Evolutionary conservation across 106 monocot genomes (phyloP).

Genomic region (Phalaenopsis aphrodite): DNA sequence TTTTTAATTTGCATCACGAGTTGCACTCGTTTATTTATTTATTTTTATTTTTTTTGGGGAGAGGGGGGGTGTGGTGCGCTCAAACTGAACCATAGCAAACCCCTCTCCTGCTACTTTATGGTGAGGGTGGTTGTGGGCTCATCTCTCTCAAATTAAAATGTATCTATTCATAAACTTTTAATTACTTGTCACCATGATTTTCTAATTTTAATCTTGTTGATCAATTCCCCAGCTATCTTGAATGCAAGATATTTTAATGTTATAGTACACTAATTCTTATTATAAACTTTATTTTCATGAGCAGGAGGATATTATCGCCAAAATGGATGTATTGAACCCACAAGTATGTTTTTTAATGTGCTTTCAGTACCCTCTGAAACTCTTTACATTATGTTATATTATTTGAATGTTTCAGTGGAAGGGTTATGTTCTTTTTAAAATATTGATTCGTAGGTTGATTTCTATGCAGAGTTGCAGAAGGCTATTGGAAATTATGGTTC

Average conservation of each 20-base stretch:
- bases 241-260: background rate
- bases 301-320: slow-evolving; percentile 70
- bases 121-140: background rate
- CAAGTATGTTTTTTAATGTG: slow-evolving; percentile 40
- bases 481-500: slow-evolving; percentile 54
- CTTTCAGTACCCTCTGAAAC: background rate
- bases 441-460: background rate
- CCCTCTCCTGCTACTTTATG: background rate
- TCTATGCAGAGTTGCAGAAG: slow-evolving; percentile 57
- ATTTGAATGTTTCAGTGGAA: too few relatives aligned
- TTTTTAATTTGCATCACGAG: too few relatives aligned
- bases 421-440: background rate
- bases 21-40: too few relatives aligned
- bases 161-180: background rate
- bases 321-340: slow-evolving; percentile 87
- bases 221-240: background rate
- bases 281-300: background rate
- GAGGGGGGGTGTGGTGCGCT: too few relatives aligned
- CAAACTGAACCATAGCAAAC: too few relatives aligned
- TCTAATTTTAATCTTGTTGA: background rate
- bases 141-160: too few relatives aligned
- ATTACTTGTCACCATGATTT: background rate
- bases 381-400: background rate
- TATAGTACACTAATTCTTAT: background rate
- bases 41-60: too few relatives aligned